Base-by-base conservation (phyloP, 164 flowering plant genomes). In the Kalanchoe fedtschenkoi region DNA sequence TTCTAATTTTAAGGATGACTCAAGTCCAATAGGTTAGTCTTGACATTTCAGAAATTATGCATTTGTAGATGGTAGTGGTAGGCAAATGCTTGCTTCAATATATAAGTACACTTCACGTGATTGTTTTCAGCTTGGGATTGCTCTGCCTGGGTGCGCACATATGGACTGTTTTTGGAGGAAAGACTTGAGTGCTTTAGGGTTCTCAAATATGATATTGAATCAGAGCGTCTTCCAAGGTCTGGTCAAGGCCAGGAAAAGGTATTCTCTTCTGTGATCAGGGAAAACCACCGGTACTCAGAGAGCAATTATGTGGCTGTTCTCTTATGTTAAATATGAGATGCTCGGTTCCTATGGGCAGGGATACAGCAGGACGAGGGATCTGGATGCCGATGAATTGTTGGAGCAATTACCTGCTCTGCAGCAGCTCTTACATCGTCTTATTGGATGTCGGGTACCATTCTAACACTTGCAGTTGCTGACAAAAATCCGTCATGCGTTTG, bases 61-160 rank as follows among this genome's bases (percentile, higher is more conserved):
- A 13, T 24, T 1, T 34, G 2, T 54, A 5, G 14, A 11, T 69
- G 34, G 35, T 41, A 58, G 16, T 22, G 26, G 16, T 42, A 26
- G 33, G 9, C 19, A 54, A n/a, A 26, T 19, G n/a, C 2, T 28
- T 17, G 13, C 33, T n/a, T 16, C 19, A 24, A 37, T 51, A 9
- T 26, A 2, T 5, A 51, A 26, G 32, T 26, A 24, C 8, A 28
- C 56, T 51, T 44, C 1, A 19, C 51, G 21, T 7, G 6, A 26
- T 2, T 65, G 9, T 43, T 46, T 65, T 74, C 81, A 93, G 99
- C 99, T 67, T 93, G 99, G 99, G 99, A 93, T 80, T 93, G 96
- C 75, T 93, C 99, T 68, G 97, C 87, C 29, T 93, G 99, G 97
- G 99, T 93, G 56, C 91, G 99, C 65, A 85, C 96, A 1, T 93